Evolutionary conservation across 768 basidiomycete species (phyloP).

Genomic region (Calvatia gigantea): DNA sequence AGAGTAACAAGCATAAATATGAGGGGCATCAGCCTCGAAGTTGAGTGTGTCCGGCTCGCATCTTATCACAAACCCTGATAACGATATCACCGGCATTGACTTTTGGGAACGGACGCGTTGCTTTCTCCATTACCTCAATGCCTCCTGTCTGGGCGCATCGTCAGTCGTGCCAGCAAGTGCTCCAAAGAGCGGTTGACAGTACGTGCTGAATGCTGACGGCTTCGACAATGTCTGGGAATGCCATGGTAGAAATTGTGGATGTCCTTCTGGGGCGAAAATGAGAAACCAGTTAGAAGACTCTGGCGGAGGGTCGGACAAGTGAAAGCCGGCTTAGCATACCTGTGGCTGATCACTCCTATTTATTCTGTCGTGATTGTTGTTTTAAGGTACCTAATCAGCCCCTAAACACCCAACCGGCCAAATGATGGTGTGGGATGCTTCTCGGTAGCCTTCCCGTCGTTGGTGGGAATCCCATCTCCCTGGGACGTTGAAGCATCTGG

Average conservation of each 20-base stretch:
- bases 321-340: conserved; percentile 8
- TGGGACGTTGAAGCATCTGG: no score
- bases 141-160: conserved; percentile 51
- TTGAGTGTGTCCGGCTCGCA: background rate
- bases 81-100: conserved; percentile 58
- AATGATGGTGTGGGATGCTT: conserved; percentile 2
- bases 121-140: conserved; percentile 72
- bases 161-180: background rate
- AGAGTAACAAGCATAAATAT: background rate
- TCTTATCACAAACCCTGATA: conserved; percentile 31
- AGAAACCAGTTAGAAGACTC: conserved; percentile 23
- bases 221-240: conserved; percentile 58
- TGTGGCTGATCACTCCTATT: background rate
- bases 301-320: conserved; percentile 9
- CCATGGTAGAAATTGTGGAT: conserved; percentile 31
- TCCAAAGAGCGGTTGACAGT: background rate
- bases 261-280: conserved; percentile 19
- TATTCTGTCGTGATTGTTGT: background rate
- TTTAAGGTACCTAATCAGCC: conserved; percentile 1
- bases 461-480: no score
- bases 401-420: background rate
- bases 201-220: conserved; percentile 68
- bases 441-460: background rate
- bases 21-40: background rate
- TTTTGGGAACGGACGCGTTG: conserved; percentile 62